Evolutionary conservation across 345 rosid species (phyloP).

Genomic region (Turnera subulata): DNA sequence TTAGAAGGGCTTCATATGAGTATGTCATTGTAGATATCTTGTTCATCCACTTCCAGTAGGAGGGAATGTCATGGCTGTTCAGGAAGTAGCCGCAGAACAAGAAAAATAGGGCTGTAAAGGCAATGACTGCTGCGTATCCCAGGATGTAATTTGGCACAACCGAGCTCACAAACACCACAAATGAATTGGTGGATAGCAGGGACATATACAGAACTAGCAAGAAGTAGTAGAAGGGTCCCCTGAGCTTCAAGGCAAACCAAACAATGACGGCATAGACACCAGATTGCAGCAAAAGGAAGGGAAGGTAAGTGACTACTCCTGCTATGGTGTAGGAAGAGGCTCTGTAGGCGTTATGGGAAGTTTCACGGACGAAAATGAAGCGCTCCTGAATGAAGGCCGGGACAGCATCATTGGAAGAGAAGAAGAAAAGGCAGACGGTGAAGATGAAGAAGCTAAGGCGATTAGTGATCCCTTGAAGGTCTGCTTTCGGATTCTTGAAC

Average conservation of each 20-base stretch:
- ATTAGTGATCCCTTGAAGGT: conserved; percentile 53
- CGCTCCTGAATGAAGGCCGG: conserved; percentile 74
- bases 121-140: conserved; percentile 63
- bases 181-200: conserved; percentile 65
- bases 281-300: conserved; percentile 53
- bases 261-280: conserved; percentile 52
- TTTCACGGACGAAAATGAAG: conserved; percentile 54
- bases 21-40: conserved; percentile 63
- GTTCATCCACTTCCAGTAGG: conserved; percentile 68
- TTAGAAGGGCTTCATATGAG: conserved; percentile 61
- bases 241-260: conserved; percentile 47
- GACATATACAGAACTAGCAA: conserved; percentile 50
- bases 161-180: conserved; percentile 66
- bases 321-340: conserved; percentile 68
- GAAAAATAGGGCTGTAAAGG: conserved; percentile 64
- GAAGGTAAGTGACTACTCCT: conserved; percentile 56
- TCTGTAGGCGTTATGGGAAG: conserved; percentile 62
- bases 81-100: conserved; percentile 67
- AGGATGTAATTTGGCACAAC: conserved; percentile 62
- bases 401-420: conserved; percentile 69
- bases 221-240: conserved; percentile 49
- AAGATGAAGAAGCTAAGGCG: conserved; percentile 61
- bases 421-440: conserved; percentile 63
- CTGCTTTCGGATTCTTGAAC: conserved; percentile 45
- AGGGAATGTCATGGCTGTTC: conserved; percentile 43